Conservation (phyloP, 495 filamentous ascomycete species). For the Trichoderma orchidacearum region DNA sequence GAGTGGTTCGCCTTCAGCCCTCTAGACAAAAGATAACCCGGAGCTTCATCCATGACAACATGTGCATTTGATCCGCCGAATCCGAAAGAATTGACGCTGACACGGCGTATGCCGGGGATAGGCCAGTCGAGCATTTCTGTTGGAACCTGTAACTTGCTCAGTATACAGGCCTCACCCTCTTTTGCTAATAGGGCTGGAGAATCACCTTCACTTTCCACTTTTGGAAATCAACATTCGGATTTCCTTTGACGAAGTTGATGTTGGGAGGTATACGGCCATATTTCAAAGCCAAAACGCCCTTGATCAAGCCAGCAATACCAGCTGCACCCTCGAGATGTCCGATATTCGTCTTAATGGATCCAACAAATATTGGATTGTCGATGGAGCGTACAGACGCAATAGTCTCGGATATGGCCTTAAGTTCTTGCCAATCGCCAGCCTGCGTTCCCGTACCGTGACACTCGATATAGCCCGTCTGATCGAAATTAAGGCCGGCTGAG, state of each 20-base stretch:
- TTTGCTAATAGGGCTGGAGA: neutral
- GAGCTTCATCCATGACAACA: conserved; percentile 11
- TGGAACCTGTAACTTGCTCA: conserved; percentile 4
- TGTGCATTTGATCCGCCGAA: conserved; percentile 28
- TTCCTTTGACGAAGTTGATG: conserved; percentile 31
- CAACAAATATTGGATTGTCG: conserved; percentile 18
- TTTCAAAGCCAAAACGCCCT: conserved; percentile 34
- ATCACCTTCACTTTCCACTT: conserved; percentile 5
- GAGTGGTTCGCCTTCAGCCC: conserved; percentile 1
- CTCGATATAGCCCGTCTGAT: conserved; percentile 28
- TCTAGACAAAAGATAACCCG: neutral
- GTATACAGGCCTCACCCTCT: neutral
- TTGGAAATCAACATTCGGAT: conserved; percentile 23
- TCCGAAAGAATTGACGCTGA: conserved; percentile 22
- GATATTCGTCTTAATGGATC: conserved; percentile 38
- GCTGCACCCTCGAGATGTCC: conserved; percentile 35
- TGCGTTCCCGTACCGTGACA: conserved; percentile 34
- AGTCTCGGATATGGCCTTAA: conserved; percentile 5
- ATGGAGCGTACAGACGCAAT: conserved; percentile 3
- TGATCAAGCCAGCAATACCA: conserved; percentile 38
- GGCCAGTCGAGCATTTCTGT: conserved; percentile 15
- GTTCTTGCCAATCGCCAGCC: conserved; percentile 6
- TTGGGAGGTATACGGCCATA: conserved; percentile 25
- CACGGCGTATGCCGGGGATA: conserved; percentile 13
- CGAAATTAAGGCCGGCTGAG: conserved; percentile 23